Evolutionary conservation across 768 basidiomycete species (phyloP).

Genomic region (Krasilnikovozyma curviuscula): DNA sequence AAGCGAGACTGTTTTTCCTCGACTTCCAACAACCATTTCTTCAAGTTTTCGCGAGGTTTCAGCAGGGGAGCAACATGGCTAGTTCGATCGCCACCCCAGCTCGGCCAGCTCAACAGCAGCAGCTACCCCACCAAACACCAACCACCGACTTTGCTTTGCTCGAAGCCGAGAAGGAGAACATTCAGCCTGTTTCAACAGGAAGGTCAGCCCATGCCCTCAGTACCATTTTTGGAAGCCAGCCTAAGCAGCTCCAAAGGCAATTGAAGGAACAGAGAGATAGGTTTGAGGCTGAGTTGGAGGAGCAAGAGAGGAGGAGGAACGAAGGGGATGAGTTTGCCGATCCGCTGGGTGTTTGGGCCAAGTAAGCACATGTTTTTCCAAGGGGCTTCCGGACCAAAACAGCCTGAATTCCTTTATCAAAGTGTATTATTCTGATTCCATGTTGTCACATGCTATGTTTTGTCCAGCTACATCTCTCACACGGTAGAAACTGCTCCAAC

Average conservation of each 20-base stretch:
- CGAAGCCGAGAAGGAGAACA: conserved; percentile 34
- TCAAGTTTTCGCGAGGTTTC: too few relatives aligned
- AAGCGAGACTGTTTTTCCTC: too few relatives aligned
- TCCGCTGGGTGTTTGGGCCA: conserved; percentile 62
- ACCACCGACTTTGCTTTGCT: conserved; percentile 30
- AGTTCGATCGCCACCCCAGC: too few relatives aligned
- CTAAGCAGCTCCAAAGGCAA: conserved; percentile 46
- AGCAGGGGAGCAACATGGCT: too few relatives aligned
- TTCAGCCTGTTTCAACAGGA: conserved; percentile 29
- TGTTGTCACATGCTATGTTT: not conserved
- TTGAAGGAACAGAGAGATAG: conserved; percentile 27
- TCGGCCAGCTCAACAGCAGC: too few relatives aligned
- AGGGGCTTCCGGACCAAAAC: too few relatives aligned
- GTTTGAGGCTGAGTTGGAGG: conserved; percentile 25
- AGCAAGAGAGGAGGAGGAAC: conserved; percentile 22
- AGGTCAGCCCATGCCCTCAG: conserved; percentile 31
- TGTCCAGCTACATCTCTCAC: conserved; percentile 50
- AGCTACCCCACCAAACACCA: too few relatives aligned
- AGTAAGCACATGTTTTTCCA: conserved; percentile 29
- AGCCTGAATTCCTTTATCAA: not conserved
- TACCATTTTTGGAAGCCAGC: conserved; percentile 27
- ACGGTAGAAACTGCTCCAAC: conserved; percentile 66
- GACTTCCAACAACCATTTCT: too few relatives aligned
- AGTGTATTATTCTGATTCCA: not conserved
- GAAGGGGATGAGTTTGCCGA: conserved; percentile 37